phyloP scores from a whole-genome alignment of 306 rosid species.

The Cucurbita argyrosperma region DNA sequence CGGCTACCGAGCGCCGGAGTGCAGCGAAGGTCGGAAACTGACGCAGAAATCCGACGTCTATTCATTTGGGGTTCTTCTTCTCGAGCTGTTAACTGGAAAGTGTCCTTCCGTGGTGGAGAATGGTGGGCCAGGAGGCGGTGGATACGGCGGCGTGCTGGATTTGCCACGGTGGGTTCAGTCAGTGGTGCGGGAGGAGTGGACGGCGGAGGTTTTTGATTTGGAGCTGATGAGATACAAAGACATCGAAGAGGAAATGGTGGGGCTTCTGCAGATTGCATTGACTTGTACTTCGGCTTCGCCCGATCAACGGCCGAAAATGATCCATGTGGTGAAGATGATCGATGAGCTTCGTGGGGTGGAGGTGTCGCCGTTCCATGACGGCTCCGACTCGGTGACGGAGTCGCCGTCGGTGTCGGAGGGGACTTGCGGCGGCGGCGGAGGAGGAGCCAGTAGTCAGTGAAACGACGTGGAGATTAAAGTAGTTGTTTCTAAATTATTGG shows the following conservation, averaged over 20 bases:
- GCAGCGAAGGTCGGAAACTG: conserved; percentile 36
- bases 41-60: conserved; percentile 61
- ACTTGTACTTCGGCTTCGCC: conserved; percentile 36
- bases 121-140: conserved; percentile 25
- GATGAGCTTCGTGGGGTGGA: conserved; percentile 59
- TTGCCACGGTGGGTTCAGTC: conserved; percentile 83
- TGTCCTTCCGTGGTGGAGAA: conserved; percentile 48
- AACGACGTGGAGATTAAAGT: neutral
- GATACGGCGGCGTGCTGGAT: conserved; percentile 32
- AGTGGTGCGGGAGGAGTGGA: conserved; percentile 87
- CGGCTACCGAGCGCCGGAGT: conserved; percentile 76
- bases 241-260: conserved; percentile 90
- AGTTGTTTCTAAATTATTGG: neutral
- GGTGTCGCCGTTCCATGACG: conserved; percentile 35
- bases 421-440: conserved; percentile 18
- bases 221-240: conserved; percentile 87
- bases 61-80: conserved; percentile 60
- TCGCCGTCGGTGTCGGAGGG: conserved; percentile 53
- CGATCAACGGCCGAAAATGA: conserved; percentile 67
- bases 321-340: conserved; percentile 70
- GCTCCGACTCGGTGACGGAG: conserved; percentile 34
- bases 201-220: conserved; percentile 86
- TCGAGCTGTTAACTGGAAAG: conserved; percentile 76
- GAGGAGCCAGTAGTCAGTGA: neutral
- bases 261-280: conserved; percentile 54